Evolutionary conservation across 225 moss, liverwort and hornwort genomes (phyloP).

Genomic region (Marchantia paleacea): DNA sequence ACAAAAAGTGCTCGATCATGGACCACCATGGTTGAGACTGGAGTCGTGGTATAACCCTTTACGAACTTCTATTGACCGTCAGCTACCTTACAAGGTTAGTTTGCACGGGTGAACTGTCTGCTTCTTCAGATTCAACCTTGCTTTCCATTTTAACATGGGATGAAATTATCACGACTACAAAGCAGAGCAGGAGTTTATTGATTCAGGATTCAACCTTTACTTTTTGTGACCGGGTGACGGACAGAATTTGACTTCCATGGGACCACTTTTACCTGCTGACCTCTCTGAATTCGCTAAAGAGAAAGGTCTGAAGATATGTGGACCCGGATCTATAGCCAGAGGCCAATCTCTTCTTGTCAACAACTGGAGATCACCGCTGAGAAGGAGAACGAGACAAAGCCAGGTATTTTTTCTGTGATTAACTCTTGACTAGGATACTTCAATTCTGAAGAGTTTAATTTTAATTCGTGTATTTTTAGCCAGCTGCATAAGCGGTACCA

Average conservation of each 20-base stretch:
- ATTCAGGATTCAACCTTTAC: background rate
- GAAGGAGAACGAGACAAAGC: conserved; percentile 14
- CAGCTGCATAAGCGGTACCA: too few species aligned
- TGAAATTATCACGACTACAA: background rate
- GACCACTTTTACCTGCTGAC: conserved; percentile 54
- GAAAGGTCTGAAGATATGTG: conserved; percentile 37
- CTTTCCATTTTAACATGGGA: background rate
- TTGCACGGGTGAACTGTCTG: background rate
- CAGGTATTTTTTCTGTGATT: background rate
- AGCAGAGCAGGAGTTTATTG: background rate
- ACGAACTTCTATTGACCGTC: conserved; percentile 32
- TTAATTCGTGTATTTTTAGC: background rate
- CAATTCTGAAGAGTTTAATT: background rate
- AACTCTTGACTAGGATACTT: background rate
- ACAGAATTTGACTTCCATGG: conserved; percentile 51
- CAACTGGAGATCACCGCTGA: conserved; percentile 8
- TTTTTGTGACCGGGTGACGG: background rate
- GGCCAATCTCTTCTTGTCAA: background rate
- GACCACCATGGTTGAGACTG: conserved; percentile 67
- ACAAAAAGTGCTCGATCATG: conserved; percentile 55
- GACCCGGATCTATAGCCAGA: conserved; percentile 16
- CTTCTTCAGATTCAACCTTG: background rate
- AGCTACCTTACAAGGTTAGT: conserved; percentile 12
- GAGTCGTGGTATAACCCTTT: conserved; percentile 74
- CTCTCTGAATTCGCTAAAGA: conserved; percentile 54